Percentiles rank a stretch among this genome's conserved stretches.
Conservation (phyloP, 805 yeast species). For the Myxozyma geophila region DNA sequence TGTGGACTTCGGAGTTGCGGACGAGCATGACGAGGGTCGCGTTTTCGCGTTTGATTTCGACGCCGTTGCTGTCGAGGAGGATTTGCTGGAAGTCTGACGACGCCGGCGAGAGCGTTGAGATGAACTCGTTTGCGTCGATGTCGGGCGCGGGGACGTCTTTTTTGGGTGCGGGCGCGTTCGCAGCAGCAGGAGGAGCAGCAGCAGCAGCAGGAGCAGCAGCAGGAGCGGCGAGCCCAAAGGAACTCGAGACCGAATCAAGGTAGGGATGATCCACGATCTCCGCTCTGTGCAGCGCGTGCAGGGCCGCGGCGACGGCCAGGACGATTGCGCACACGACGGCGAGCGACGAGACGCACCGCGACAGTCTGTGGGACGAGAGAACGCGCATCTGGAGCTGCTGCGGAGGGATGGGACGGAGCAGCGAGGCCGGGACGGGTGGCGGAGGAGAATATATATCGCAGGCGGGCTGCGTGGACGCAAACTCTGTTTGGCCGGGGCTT, state of each 20-base stretch:
- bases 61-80: neutral
- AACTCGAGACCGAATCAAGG: slow-evolving; percentile 3
- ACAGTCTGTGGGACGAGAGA: neutral
- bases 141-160: neutral
- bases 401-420: no score
- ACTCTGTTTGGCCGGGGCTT: no score
- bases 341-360: slow-evolving; percentile 1
- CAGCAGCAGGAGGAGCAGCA: neutral
- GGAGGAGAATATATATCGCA: neutral
- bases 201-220: neutral
- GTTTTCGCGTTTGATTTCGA: slow-evolving; percentile 42
- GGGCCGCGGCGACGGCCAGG: neutral
- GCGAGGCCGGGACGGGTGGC: no score
- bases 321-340: neutral
- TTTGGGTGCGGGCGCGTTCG: neutral
- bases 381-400: no score
- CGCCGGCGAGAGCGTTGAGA: neutral
- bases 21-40: slow-evolving; percentile 75
- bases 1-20: slow-evolving; percentile 65
- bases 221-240: neutral
- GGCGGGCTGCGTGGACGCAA: no score
- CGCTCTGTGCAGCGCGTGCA: slow-evolving; percentile 5
- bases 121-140: neutral
- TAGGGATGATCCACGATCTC: slow-evolving; percentile 12
- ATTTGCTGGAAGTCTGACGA: neutral